Base-by-base conservation (phyloP, 768 basidiomycete genomes). In the Xerocomellus dryophilus region DNA sequence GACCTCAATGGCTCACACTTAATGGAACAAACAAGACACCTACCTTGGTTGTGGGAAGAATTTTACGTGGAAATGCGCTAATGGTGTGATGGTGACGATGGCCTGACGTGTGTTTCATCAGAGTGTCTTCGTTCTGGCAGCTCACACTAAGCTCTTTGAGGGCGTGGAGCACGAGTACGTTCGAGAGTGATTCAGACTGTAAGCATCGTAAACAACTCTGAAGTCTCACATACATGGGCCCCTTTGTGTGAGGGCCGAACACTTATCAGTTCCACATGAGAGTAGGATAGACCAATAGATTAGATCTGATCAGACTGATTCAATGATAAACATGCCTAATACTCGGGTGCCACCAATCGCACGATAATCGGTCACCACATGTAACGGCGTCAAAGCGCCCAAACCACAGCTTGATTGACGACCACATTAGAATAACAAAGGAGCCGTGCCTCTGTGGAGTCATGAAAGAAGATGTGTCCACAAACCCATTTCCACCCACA, bases 111-210 rank as follows among this genome's bases (percentile, higher is more conserved):
- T n/a, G 17, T 8, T 36, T 36, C 17, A 36, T 36, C n/a, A 76
- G 63, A 1, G 68, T 62, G 36, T 81, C 78, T 36, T 74, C 72
- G 35, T 73, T 68, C 15, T 68, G 64, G 55, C 71, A 77, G 58
- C 76, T 74, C 15, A 82, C 56, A 44, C 68, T 73, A 14, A 82
- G 67, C 38, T 79, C 76, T 49, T 72, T 73, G 31, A 83, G 66
- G 7, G 64, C 25, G 17, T 48, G 35, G 43, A 54, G 64, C 57
- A 61, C 72, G 68, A 56, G 57, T n/a, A 59, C 50, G 29, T 63
- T 66, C 15, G 60, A 58, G 43, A 72, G 60, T 15, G 66, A 70
- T 36, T 65, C 69, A 7, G 53, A 21, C 36, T 64, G 64, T n/a
- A n/a, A n/a, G n/a, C n/a, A n/a, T n/a, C 7, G 7, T 36, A 36